Base-by-base conservation (phyloP, 441 rosid genomes). In the Viola pubescens region DNA sequence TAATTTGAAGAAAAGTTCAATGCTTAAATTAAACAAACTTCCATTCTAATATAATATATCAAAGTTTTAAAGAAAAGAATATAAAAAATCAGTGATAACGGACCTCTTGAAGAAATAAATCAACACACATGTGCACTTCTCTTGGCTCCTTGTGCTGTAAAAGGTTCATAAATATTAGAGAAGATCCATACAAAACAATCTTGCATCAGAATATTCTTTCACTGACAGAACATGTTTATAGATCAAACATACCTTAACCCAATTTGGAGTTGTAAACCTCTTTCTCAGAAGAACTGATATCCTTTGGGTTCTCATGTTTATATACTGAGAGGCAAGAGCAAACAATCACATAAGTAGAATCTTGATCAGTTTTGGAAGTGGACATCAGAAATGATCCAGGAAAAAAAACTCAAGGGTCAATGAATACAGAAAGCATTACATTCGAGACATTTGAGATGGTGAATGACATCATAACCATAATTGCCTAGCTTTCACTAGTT, bases 121-220 rank as follows among this genome's bases (percentile, higher is more conserved):
- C 99, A 42, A 86, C 95, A 68, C 74, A 90, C 99, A 94, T 90
- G 61, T 94, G 99, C 45, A 94, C 97, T 81, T 94, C 99, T 72
- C 96, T 79, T 44, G 97, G 97, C 77, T 94, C 99, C 83, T 88
- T 94, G 78, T 94, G 99, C 99, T 94, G 89, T 68, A 62, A 52
- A 63, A 73, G 65, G 65, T 59, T 44, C 50, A 61, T 43, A 72
- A 63, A 48, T 12, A 63, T 77, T 44, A 56, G 69, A 51, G 48
- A 26, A 60, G 10, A 34, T 47, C 39, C 60, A 54, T 54, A 63
- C 42, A 48, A 68, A 51, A 56, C 56, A 26, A 45, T 45, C 4
- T 45, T 6, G 11, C 42, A 43, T 54, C 34, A 11, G 10, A 40
- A 58, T 34, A 53, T 37, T 56, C 58, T 37, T 40, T 26, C 52